phyloP scores from a whole-genome alignment of 1,284 basidiomycete species.

The Heterobasidion occidentale region DNA sequence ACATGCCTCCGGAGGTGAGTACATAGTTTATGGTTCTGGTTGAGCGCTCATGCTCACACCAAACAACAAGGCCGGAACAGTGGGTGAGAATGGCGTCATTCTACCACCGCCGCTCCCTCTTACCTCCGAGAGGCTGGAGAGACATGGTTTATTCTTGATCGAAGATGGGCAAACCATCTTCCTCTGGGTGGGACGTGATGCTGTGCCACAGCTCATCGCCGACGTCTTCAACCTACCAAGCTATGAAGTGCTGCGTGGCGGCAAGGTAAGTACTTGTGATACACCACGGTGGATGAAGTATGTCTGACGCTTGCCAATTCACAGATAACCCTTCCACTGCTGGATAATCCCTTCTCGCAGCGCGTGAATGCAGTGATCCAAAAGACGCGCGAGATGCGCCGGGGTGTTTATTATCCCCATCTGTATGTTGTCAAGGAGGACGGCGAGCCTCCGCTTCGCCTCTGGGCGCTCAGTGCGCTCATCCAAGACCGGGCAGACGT shows the following conservation, averaged over 20 bases:
- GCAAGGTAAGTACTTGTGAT: conserved; percentile 60
- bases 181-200: conserved; percentile 95
- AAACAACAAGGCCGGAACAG: conserved; percentile 52
- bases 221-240: conserved; percentile 92
- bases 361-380: conserved; percentile 90
- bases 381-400: conserved; percentile 85
- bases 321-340: conserved; percentile 76
- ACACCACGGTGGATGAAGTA: background rate
- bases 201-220: conserved; percentile 88
- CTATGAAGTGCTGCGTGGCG: conserved; percentile 85
- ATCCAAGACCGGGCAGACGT: conserved; percentile 96
- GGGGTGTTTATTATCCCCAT: conserved; percentile 90
- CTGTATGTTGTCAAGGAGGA: conserved; percentile 99
- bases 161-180: conserved; percentile 98
- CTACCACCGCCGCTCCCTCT: conserved; percentile 86
- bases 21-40: conserved; percentile 9
- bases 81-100: conserved; percentile 76
- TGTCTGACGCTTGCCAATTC: background rate
- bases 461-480: conserved; percentile 92
- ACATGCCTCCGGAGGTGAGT: conserved; percentile 86
- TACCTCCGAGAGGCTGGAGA: conserved; percentile 88
- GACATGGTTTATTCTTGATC: conserved; percentile 94
- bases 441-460: conserved; percentile 86
- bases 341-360: conserved; percentile 92
- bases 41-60: background rate